Evolutionary conservation across 2,329 filamentous ascomycete genomes (phyloP), one percentile per base, ranked within the genome.

Genomic region (Neobulgaria alba): DNA sequence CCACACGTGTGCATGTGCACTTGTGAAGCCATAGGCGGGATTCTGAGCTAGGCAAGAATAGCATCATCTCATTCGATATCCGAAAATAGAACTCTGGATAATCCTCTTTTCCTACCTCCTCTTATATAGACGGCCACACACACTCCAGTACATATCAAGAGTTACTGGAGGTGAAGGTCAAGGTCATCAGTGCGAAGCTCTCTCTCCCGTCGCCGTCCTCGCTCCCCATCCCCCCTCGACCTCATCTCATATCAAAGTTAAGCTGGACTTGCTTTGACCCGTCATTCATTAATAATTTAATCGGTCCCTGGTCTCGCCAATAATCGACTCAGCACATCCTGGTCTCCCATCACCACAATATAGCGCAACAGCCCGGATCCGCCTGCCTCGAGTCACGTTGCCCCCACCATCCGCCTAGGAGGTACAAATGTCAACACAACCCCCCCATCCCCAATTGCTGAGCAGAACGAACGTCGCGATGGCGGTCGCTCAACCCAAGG

Each of bases 341-440:
- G 43, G 51, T 49, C 52, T 40, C 50, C 40, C 46, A 48, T 49
- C 50, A 41, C 44, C 39, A 46, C 48, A 53, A 48, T 49, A 50
- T 39, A 39, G 42, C 39, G 41, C 41, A 42, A 39, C 38, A 36
- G 43, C 39, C 47, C 48, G 41, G 47, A 26, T 49, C 49, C 49
- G 39, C 53, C 50, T 48, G 42, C 43, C 43, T 46, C 48, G 45
- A 53, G 51, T 53, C 53, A 55, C 55, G 45, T 42, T 51, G 41
- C 49, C 52, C 50, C 51, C 55, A 52, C 51, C 50, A 52, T 50
- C 51, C 46, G 46, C 51, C 45, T 54, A 47, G 50, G 46, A 56
- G 52, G 52, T 58, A 59, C 57, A 59, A 79, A 82, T 81, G 77
- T 75, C 76, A 69, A 72, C 70, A 65, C 69, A 72, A 68, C 68